phyloP scores from a whole-genome alignment of 1,284 basidiomycete species.

The Boletus albobrunnescens region DNA sequence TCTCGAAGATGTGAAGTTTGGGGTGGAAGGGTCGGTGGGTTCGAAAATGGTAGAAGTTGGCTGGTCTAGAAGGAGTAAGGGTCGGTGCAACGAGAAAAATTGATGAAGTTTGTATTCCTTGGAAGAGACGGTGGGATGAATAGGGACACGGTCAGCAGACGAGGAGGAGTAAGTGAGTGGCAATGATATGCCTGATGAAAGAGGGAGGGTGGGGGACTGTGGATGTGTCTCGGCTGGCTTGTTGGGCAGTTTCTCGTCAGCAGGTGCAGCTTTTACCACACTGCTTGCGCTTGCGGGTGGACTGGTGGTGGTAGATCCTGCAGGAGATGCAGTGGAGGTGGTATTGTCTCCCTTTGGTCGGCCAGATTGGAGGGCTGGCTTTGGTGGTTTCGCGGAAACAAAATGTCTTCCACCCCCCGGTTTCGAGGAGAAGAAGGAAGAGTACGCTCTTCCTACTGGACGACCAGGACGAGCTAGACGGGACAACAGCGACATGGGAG shows the following conservation, averaged over 20 bases:
- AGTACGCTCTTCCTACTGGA: constrained; percentile 53
- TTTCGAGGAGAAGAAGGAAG: constrained; percentile 74
- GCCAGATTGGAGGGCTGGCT: constrained; percentile 42
- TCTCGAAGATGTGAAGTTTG: constrained; percentile 27
- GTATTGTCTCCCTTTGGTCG: constrained; percentile 33
- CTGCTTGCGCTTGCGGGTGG: constrained; percentile 13
- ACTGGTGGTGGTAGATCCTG: constrained; percentile 19
- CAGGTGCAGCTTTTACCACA: constrained; percentile 17
- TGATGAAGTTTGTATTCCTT: constrained; percentile 73
- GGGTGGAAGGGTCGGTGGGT: constrained; percentile 35
- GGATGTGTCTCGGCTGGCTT: constrained; percentile 23
- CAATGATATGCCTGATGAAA: constrained; percentile 5
- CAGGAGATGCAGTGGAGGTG: constrained; percentile 11
- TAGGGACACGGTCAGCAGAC: constrained; percentile 15
- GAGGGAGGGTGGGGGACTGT: constrained; percentile 9
- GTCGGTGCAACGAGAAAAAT: constrained; percentile 75
- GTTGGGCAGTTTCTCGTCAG: constrained; percentile 23
- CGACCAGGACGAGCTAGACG: constrained; percentile 44
- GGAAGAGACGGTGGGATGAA: constrained; percentile 54
- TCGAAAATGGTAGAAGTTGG: constrained; percentile 55
- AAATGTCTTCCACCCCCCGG: constrained; percentile 71
- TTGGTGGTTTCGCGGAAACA: constrained; percentile 63
- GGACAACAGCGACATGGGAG: constrained; percentile 41
- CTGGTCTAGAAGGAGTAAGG: constrained; percentile 61
- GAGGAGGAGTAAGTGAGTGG: constrained; percentile 12